phyloP scores from a whole-genome alignment of 306 rosid species.

The Fragaria nilgerrensis region DNA sequence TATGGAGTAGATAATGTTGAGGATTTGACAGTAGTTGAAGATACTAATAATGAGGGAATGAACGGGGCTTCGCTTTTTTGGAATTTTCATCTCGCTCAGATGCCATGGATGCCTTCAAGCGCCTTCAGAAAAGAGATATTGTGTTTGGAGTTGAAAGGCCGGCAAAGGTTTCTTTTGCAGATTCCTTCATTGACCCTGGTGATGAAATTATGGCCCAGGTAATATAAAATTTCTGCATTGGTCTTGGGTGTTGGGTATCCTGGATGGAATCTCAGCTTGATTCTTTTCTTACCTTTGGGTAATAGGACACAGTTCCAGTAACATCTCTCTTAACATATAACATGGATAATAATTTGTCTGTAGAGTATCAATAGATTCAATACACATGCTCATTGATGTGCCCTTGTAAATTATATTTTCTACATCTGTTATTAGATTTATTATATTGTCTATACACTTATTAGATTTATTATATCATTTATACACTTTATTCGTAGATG shows the following conservation, averaged over 20 bases:
- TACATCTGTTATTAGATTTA: background rate
- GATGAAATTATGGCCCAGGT: slow-evolving; percentile 99
- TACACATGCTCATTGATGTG: background rate
- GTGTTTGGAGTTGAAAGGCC: slow-evolving; percentile 97
- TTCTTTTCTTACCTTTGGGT: slow-evolving; percentile 9
- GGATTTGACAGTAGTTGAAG: slow-evolving; percentile 89
- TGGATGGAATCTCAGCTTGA: background rate
- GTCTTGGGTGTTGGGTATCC: slow-evolving; percentile 5
- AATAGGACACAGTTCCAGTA: slow-evolving; percentile 7
- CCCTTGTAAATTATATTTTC: background rate
- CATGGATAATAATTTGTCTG: background rate
- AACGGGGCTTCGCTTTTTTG: slow-evolving; percentile 96
- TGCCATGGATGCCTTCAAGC: slow-evolving; percentile 97
- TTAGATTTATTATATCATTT: background rate
- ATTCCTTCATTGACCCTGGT: slow-evolving; percentile 94
- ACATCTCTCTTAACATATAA: background rate
- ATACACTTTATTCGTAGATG: background rate
- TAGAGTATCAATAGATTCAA: background rate
- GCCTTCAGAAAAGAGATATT: slow-evolving; percentile 89
- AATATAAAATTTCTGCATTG: slow-evolving; percentile 32
- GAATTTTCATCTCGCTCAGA: slow-evolving; percentile 94
- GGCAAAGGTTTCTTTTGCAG: slow-evolving; percentile 98
- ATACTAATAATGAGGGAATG: slow-evolving; percentile 82
- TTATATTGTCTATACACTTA: background rate
- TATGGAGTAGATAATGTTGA: slow-evolving; percentile 92